Evolutionary conservation across 129 eudicot species (phyloP), one percentile per base, ranked within the genome.

Genomic region (Helichrysum umbraculigerum): DNA sequence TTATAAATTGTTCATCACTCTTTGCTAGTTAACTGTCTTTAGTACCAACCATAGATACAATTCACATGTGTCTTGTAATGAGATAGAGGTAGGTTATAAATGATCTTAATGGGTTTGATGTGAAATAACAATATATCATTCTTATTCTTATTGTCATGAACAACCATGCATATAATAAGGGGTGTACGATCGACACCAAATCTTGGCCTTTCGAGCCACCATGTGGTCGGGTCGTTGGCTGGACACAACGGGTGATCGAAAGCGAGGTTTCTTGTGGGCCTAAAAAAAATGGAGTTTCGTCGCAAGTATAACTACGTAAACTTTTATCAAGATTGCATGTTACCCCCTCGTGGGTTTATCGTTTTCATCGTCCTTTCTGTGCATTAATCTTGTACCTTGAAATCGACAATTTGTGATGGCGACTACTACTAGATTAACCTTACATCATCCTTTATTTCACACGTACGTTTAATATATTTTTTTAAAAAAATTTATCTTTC

Each of bases 301-400:
- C 71, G 77, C 74, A 33, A 70, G 54, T 74, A 64, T 79, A 68
- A 77, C 72, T 56, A 66, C 66, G 64, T 64, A 70, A 81, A 73
- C 81, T 56, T 63, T 71, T 78, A 67, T 41, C 82, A 76, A 74
- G 78, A 64, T 66, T 84, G 89, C 96, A 90, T 90, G 94, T 91
- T 88, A 86, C 89, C 82, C 91, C 86, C 91, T 90, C 89, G 88
- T 90, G 96, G 87, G 85, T 68, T 66, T 85, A 81, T 82, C 75
- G 85, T 76, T 79, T 76, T 69, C 72, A 69, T 89, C 78, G 82
- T 83, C 87, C 82, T 76, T 37, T 73, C 59, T 64, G 47, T 35
- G 81, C 76, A 76, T 76, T 69, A 60, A 68, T 68, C 42, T 68
- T 78, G 85, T 77, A 71, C 79, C 77, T 71, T 78, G 80, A 83